Percentiles rank a stretch among this genome's conserved stretches.
phyloP scores from a whole-genome alignment of 768 basidiomycete genomes.

The Boletus reticulatus region DNA sequence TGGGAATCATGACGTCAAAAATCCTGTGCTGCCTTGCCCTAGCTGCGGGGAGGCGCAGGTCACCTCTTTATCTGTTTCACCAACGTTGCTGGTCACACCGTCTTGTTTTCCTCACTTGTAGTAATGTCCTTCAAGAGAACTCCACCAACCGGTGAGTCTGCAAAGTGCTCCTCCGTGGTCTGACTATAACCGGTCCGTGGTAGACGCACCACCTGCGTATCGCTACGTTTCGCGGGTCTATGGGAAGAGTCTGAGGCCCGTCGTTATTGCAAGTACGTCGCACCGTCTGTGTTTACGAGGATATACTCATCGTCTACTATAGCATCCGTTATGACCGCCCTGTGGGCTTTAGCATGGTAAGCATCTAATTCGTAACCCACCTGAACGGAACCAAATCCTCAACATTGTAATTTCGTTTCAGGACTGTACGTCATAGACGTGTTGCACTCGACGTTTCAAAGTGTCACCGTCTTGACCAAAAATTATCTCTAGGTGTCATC shows the following conservation, averaged over 20 bases:
- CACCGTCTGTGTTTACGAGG: neutral
- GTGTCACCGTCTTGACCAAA: neutral
- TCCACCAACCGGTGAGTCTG: conserved; percentile 13
- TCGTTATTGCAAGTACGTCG: conserved; percentile 48
- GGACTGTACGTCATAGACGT: conserved; percentile 20
- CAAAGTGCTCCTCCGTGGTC: neutral
- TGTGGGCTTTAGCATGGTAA: conserved; percentile 67
- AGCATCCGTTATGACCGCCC: conserved; percentile 44
- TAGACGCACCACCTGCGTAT: conserved; percentile 53
- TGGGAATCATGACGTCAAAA: conserved; percentile 22
- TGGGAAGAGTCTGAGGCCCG: conserved; percentile 55
- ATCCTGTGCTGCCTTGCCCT: conserved; percentile 4
- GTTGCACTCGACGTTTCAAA: neutral
- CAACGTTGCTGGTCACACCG: neutral
- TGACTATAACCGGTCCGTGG: neutral
- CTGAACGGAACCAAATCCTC: neutral
- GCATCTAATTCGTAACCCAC: conserved; percentile 23
- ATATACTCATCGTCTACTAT: neutral
- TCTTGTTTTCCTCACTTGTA: neutral
- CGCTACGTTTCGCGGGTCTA: conserved; percentile 58
- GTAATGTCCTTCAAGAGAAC: conserved; percentile 15
- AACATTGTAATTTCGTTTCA: neutral
- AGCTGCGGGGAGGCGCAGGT: neutral
- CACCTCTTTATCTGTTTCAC: neutral
- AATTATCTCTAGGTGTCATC: conserved; percentile 50